A percentile compares a stretch with the other conserved stretches of the same genome.
Conservation (phyloP, 2,329 filamentous ascomycete species). For the Exophiala phaeomuriformis region DNA sequence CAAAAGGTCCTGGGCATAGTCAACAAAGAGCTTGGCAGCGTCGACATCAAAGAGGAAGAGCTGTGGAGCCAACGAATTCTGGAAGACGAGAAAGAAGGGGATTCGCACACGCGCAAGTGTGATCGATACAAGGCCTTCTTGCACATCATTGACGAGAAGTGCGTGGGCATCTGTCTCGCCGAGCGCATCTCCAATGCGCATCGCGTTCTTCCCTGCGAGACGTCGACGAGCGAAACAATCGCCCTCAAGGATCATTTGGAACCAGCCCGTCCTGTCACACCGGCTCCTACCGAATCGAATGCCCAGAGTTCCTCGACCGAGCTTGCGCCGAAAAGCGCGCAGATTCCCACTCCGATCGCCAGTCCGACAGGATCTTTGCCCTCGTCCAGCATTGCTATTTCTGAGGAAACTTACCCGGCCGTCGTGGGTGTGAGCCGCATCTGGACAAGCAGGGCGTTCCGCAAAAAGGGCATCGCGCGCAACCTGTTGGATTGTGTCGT, state of each 20-base stretch:
- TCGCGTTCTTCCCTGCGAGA: slow-evolving; percentile 34
- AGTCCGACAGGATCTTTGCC: slow-evolving; percentile 21
- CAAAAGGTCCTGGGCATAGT: slow-evolving; percentile 56
- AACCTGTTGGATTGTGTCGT: slow-evolving; percentile 51
- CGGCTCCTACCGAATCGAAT: slow-evolving; percentile 18
- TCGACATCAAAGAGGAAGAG: slow-evolving; percentile 50
- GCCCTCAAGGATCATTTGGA: slow-evolving; percentile 16
- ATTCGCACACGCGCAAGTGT: slow-evolving; percentile 25
- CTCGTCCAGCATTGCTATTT: slow-evolving; percentile 42
- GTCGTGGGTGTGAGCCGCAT: slow-evolving; percentile 58
- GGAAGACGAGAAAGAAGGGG: slow-evolving; percentile 30
- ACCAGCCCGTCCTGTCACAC: slow-evolving; percentile 8
- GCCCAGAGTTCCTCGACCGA: slow-evolving; percentile 5
- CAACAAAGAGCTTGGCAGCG: slow-evolving; percentile 55
- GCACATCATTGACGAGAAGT: slow-evolving; percentile 55
- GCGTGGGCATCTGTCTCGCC: slow-evolving; percentile 54
- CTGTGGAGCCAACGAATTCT: slow-evolving; percentile 49
- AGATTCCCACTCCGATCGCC: slow-evolving; percentile 19
- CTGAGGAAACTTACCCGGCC: slow-evolving; percentile 39
- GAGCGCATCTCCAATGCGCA: slow-evolving; percentile 55
- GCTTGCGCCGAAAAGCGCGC: slow-evolving; percentile 6
- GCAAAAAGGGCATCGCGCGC: slow-evolving; percentile 52
- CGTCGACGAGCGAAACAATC: slow-evolving; percentile 15
- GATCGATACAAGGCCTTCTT: slow-evolving; percentile 55
- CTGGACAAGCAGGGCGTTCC: slow-evolving; percentile 54